Conservation (phyloP, 208 protist species). For the Trypanosoma vivax region DNA sequence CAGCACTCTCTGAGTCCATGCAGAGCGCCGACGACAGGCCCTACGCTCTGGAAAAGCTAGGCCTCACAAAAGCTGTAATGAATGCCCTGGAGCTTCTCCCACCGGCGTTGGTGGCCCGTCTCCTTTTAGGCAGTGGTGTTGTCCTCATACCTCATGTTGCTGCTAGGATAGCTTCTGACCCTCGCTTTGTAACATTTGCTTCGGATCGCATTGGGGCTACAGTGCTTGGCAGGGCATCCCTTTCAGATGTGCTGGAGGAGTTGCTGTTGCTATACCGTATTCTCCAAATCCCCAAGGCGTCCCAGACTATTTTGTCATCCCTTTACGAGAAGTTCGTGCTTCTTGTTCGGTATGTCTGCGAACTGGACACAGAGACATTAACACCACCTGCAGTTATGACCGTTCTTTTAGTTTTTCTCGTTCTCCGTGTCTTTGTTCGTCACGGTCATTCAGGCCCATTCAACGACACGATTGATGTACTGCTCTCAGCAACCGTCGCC, state of each 20-base stretch:
- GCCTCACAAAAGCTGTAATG: conserved; percentile 27
- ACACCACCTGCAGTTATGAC: conserved; percentile 14
- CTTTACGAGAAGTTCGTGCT: conserved; percentile 39
- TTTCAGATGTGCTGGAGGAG: conserved; percentile 24
- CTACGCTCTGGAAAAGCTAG: conserved; percentile 32
- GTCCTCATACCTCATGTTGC: conserved; percentile 9
- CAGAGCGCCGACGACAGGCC: conserved; percentile 28
- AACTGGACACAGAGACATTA: not conserved
- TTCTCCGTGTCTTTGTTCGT: conserved; percentile 28
- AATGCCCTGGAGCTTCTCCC: conserved; percentile 23
- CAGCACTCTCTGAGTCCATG: conserved; percentile 46
- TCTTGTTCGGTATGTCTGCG: conserved; percentile 27
- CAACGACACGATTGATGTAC: conserved; percentile 29
- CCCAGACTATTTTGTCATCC: not conserved
- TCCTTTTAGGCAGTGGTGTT: conserved; percentile 37
- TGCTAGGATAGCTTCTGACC: conserved; percentile 24
- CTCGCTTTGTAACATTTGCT: conserved; percentile 21
- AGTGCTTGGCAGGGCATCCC: conserved; percentile 21
- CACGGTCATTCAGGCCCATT: conserved; percentile 21
- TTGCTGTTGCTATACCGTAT: conserved; percentile 34
- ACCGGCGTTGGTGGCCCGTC: conserved; percentile 1
- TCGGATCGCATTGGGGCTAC: conserved; percentile 22
- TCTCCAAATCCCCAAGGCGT: conserved; percentile 20
- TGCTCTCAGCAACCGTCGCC: conserved; percentile 24
- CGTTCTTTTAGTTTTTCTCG: conserved; percentile 23